Conservation (phyloP, 176 grass and related monocot species). For the Thinopyrum elongatum region DNA sequence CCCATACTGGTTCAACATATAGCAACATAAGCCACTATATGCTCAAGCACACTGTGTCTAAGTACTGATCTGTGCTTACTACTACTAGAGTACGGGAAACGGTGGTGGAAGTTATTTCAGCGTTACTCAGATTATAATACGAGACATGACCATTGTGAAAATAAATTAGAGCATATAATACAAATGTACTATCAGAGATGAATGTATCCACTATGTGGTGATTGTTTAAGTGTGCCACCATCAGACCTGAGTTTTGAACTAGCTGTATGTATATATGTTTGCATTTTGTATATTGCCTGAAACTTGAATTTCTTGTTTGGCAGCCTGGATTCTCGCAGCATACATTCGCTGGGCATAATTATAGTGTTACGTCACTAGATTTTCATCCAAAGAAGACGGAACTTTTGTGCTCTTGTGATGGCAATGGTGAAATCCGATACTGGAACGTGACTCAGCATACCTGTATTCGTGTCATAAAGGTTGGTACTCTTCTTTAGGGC, state of each 20-base stretch:
- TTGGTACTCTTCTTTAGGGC: conserved; percentile 25
- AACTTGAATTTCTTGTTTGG: conserved; percentile 37
- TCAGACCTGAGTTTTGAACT: background rate
- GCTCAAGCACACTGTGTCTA: background rate
- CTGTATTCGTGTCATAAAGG: conserved; percentile 56
- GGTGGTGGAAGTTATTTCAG: background rate
- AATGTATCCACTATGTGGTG: background rate
- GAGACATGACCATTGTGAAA: background rate
- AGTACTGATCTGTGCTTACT: background rate
- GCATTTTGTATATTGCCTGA: conserved; percentile 6
- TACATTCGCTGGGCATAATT: conserved; percentile 61
- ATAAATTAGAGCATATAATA: background rate
- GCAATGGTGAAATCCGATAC: conserved; percentile 85
- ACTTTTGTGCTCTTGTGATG: conserved; percentile 92
- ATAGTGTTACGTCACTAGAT: conserved; percentile 87
- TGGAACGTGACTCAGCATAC: conserved; percentile 57
- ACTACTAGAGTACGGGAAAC: background rate
- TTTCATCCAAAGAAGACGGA: conserved; percentile 98
- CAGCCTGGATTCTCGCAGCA: conserved; percentile 82
- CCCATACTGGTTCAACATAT: background rate
- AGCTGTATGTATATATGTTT: background rate
- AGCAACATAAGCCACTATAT: background rate
- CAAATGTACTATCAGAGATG: conserved; percentile 1
- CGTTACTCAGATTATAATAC: background rate
- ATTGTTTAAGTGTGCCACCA: background rate